Evolutionary conservation across 192 early-diverging fungal genomes (phyloP).

Genomic region (Coemansia sp.): DNA sequence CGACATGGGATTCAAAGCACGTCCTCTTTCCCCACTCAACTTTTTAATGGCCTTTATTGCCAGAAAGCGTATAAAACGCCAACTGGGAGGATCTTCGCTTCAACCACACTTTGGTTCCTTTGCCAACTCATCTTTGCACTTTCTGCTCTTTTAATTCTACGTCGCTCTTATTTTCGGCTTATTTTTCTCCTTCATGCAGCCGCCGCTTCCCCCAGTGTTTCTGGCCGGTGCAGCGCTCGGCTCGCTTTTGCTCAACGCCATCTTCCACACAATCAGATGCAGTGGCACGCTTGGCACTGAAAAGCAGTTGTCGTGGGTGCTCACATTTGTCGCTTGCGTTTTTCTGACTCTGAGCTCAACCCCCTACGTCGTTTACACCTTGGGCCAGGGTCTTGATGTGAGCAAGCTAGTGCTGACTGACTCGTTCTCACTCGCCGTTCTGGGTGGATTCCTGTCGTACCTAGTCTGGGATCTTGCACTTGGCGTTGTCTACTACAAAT

Average conservation of each 20-base stretch:
- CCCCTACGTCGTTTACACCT: slow-evolving; percentile 18
- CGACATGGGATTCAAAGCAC: not conserved
- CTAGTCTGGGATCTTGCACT: slow-evolving; percentile 60
- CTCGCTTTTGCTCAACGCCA: slow-evolving; percentile 19
- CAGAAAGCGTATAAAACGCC: not conserved
- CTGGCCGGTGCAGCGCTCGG: slow-evolving; percentile 18
- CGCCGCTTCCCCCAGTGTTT: slow-evolving; percentile 13
- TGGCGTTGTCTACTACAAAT: slow-evolving; percentile 59
- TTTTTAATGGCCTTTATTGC: not conserved
- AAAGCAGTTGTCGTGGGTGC: slow-evolving; percentile 57
- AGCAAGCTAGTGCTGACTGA: slow-evolving; percentile 34
- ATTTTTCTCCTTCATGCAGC: not conserved
- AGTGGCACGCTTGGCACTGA: slow-evolving; percentile 17
- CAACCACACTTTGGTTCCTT: not conserved
- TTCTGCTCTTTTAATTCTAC: not conserved
- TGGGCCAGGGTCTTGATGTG: slow-evolving; percentile 15
- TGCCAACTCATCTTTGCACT: not conserved
- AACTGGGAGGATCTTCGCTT: not conserved
- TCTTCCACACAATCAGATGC: slow-evolving; percentile 22
- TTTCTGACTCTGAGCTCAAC: slow-evolving; percentile 34
- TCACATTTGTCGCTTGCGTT: slow-evolving; percentile 46
- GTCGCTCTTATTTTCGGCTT: not conserved
- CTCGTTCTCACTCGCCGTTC: slow-evolving; percentile 31
- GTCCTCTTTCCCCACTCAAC: not conserved
- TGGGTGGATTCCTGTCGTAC: slow-evolving; percentile 61